phyloP scores from a whole-genome alignment of 768 basidiomycete species.

The Tricholoma sp. region DNA sequence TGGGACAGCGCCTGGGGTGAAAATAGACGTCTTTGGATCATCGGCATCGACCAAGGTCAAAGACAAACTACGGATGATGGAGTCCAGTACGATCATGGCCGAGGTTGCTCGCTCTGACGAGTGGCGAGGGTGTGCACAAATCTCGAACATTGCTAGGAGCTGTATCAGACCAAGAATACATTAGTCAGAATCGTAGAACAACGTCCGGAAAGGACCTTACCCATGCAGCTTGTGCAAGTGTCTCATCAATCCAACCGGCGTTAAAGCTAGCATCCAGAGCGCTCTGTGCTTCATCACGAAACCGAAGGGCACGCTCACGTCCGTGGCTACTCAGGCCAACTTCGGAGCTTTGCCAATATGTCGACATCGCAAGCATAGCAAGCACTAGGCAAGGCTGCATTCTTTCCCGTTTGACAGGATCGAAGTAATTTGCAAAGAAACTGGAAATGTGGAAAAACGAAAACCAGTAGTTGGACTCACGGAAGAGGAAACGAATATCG shows the following conservation, averaged over 20 bases:
- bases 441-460: constrained; percentile 68
- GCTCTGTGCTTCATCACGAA: constrained; percentile 64
- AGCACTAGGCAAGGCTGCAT: constrained; percentile 68
- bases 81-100: constrained; percentile 58
- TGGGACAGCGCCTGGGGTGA: constrained; percentile 47
- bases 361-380: constrained; percentile 59
- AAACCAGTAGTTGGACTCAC: constrained; percentile 63
- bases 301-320: constrained; percentile 49
- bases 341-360: constrained; percentile 67
- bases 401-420: constrained; percentile 44
- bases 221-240: constrained; percentile 72
- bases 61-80: constrained; percentile 56
- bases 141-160: constrained; percentile 69
- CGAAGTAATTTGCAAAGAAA: constrained; percentile 56
- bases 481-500: constrained; percentile 64
- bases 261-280: constrained; percentile 68
- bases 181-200: constrained; percentile 1
- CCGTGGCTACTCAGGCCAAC: constrained; percentile 45
- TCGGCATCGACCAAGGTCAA: constrained; percentile 55
- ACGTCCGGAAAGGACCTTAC: constrained; percentile 31
- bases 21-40: constrained; percentile 47
- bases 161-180: constrained; percentile 17
- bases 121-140: constrained; percentile 63
- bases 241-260: constrained; percentile 68
- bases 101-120: constrained; percentile 49